Conservation (phyloP, 1,284 basidiomycete species). For the Mycosarcoma mackinlayi region DNA sequence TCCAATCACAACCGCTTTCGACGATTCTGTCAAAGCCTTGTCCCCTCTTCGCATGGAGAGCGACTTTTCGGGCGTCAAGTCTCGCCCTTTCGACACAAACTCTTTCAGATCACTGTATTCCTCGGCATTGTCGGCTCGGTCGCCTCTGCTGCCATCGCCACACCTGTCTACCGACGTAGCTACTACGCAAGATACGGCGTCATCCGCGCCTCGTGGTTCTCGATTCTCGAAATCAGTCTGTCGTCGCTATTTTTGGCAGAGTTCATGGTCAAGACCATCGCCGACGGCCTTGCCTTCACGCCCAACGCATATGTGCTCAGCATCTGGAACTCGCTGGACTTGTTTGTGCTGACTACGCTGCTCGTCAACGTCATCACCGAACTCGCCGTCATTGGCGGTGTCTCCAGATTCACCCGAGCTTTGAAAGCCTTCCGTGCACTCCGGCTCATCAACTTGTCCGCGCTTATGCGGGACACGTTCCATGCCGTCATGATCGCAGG, state of each 20-base stretch:
- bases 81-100: constrained; percentile 73
- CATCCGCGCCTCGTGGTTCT: constrained; percentile 84
- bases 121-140: constrained; percentile 85
- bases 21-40: constrained; percentile 82
- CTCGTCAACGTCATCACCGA: constrained; percentile 84
- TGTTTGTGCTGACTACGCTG: constrained; percentile 84
- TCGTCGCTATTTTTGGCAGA: constrained; percentile 83
- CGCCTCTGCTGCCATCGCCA: constrained; percentile 84
- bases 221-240: constrained; percentile 82
- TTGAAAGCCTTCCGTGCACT: constrained; percentile 90
- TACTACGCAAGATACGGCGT: constrained; percentile 77
- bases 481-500: constrained; percentile 91
- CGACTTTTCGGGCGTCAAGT: constrained; percentile 73
- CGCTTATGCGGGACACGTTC: constrained; percentile 85
- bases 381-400: constrained; percentile 78
- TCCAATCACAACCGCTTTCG: constrained; percentile 83
- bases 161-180: constrained; percentile 83
- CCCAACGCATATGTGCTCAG: constrained; percentile 93
- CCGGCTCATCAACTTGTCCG: constrained; percentile 80
- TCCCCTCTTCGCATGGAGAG: constrained; percentile 82
- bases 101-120: constrained; percentile 82
- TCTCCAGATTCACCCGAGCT: constrained; percentile 84
- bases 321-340: constrained; percentile 92
- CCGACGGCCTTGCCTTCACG: constrained; percentile 86
- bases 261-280: constrained; percentile 88